phyloP scores from a whole-genome alignment of 2,329 filamentous ascomycete species.

The Ophiostoma sp. region DNA sequence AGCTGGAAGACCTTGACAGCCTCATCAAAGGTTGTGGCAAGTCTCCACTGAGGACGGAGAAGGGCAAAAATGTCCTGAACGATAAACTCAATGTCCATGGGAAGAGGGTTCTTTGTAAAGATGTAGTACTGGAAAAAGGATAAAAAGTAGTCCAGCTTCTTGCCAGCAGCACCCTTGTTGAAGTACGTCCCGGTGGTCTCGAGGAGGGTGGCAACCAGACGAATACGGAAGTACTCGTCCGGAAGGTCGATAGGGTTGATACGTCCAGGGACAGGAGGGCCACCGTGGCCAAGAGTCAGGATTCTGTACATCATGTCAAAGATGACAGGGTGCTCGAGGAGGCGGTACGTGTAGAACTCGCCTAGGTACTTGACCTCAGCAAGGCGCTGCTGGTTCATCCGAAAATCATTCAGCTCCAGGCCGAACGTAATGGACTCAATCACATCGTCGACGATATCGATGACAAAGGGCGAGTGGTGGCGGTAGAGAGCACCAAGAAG shows the following conservation, averaged over 20 bases:
- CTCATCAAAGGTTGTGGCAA: constrained; percentile 77
- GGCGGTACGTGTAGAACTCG: constrained; percentile 95
- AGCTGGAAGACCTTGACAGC: constrained; percentile 81
- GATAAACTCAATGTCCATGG: constrained; percentile 97
- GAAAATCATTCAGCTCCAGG: constrained; percentile 94
- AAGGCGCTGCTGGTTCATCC: constrained; percentile 91
- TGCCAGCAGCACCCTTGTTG: constrained; percentile 86
- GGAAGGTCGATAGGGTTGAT: constrained; percentile 79
- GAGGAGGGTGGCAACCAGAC: constrained; percentile 81
- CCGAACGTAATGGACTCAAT: constrained; percentile 86
- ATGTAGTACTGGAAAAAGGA: constrained; percentile 98
- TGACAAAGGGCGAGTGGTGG: constrained; percentile 88
- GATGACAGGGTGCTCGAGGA: constrained; percentile 92
- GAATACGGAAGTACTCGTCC: constrained; percentile 95
- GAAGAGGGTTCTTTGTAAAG: constrained; percentile 80
- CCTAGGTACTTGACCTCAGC: constrained; percentile 95
- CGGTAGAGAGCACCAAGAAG: constrained; percentile 85
- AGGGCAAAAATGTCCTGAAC: constrained; percentile 87
- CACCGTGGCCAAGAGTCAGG: constrained; percentile 86
- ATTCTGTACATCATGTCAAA: constrained; percentile 96
- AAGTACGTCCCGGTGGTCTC: constrained; percentile 98
- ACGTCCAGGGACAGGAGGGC: constrained; percentile 75
- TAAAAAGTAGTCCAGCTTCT: constrained; percentile 97
- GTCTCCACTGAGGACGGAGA: constrained; percentile 88
- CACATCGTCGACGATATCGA: constrained; percentile 87